Evolutionary conservation across 768 basidiomycete species (phyloP).

Genomic region (Amyloporia xantha): DNA sequence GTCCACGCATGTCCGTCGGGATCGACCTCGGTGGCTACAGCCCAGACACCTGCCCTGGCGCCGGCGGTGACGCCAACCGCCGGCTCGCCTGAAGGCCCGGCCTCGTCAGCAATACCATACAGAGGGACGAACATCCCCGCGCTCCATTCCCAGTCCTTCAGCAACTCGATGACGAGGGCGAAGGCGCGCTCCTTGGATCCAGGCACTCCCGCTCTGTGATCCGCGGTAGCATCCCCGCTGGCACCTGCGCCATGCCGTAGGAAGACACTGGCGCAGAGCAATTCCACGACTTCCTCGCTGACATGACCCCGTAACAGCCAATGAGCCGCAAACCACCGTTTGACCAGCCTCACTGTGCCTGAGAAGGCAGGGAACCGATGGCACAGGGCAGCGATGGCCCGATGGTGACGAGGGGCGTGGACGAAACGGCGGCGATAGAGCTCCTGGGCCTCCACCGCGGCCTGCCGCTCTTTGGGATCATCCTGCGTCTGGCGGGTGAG

Average conservation of each 20-base stretch:
- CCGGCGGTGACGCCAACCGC: slow-evolving; percentile 28
- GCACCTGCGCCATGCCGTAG: slow-evolving; percentile 40
- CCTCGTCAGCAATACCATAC: slow-evolving; percentile 39
- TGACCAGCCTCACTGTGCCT: slow-evolving; percentile 79
- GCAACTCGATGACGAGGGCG: slow-evolving; percentile 58
- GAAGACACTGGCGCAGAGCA: slow-evolving; percentile 78
- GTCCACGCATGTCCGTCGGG: slow-evolving; percentile 75
- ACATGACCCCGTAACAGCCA: slow-evolving; percentile 76
- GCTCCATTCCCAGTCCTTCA: slow-evolving; percentile 84
- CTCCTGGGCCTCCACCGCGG: slow-evolving; percentile 50
- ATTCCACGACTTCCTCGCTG: slow-evolving; percentile 73
- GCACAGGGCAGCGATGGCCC: slow-evolving; percentile 69
- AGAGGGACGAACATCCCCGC: slow-evolving; percentile 70
- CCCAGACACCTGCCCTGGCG: slow-evolving; percentile 56
- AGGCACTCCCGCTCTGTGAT: slow-evolving; percentile 42
- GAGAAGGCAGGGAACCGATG: slow-evolving; percentile 78
- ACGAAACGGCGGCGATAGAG: slow-evolving; percentile 67
- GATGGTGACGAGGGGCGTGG: slow-evolving; percentile 79
- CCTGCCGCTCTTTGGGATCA: slow-evolving; percentile 42
- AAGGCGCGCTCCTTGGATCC: slow-evolving; percentile 79
- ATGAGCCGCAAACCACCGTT: slow-evolving; percentile 90
- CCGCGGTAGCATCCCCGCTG: slow-evolving; percentile 23
- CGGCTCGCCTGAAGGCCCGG: not conserved
- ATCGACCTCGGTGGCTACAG: slow-evolving; percentile 74
- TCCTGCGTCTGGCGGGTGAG: slow-evolving; percentile 11